These are phyloP conservation scores for Vaccinium macrocarpon DNA, from an alignment of 148 eudicot species.

Conservation along the genomic window DNA sequence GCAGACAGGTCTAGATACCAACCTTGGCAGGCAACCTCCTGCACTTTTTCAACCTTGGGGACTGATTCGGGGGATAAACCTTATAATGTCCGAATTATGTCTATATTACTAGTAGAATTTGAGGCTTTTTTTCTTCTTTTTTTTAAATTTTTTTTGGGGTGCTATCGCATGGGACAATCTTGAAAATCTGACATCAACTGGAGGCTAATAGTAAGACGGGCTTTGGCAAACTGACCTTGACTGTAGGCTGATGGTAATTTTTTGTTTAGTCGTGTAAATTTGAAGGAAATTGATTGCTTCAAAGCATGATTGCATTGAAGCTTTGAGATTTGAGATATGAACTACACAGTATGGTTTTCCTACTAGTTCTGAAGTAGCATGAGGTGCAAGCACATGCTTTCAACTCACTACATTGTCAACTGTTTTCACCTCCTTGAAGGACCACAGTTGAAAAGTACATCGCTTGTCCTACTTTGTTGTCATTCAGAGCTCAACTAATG, in stretches of 20 bases:
- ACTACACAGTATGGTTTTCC: background rate
- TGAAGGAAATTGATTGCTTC: background rate
- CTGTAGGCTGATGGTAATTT: background rate
- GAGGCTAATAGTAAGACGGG: background rate
- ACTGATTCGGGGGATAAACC: background rate
- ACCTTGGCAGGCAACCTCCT: background rate
- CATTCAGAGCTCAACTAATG: background rate
- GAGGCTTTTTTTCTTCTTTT: background rate
- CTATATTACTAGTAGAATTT: background rate
- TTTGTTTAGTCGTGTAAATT: background rate
- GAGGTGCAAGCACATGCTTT: background rate
- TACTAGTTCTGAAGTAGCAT: background rate
- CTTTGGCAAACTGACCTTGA: background rate
- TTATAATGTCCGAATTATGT: background rate
- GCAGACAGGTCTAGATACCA: background rate
- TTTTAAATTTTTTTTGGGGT: background rate
- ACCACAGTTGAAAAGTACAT: constrained; percentile 4
- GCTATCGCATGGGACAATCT: background rate
- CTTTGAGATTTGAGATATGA: background rate
- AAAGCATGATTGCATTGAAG: background rate
- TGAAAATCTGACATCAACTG: background rate
- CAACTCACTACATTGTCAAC: background rate
- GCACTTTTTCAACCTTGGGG: background rate
- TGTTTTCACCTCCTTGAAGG: background rate
- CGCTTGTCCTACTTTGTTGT: background rate